Conservation (phyloP, 139 green algal genomes). For the Chlamydomonas sphaeroides region DNA sequence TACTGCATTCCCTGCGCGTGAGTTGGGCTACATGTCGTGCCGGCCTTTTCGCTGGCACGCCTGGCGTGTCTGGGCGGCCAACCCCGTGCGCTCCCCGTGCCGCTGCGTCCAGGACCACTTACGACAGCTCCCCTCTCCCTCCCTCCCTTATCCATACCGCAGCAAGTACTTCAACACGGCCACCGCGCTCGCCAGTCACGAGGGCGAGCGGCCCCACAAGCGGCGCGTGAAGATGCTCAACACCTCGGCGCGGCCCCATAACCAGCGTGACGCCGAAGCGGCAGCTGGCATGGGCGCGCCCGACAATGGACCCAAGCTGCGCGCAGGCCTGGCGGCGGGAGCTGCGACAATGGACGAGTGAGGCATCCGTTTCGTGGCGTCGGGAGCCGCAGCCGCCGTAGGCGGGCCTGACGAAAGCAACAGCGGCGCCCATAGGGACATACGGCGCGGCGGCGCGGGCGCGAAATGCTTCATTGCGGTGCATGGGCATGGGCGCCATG, state of each 20-base stretch:
- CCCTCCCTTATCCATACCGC: background rate
- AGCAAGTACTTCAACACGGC: conserved; percentile 72
- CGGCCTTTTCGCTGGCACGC: too few species aligned
- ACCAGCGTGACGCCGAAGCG: conserved; percentile 82
- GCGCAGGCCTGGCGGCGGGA: background rate
- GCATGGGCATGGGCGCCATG: too few species aligned
- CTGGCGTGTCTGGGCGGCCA: too few species aligned
- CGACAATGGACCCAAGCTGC: conserved; percentile 75
- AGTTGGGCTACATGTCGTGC: too few species aligned
- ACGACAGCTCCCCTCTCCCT: background rate
- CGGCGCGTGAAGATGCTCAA: conserved; percentile 78
- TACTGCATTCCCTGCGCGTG: conserved; percentile 77
- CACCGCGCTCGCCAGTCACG: conserved; percentile 65
- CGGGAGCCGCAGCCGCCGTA: too few species aligned
- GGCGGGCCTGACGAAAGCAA: too few species aligned
- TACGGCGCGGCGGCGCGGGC: too few species aligned
- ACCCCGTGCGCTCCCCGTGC: too few species aligned
- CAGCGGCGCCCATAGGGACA: too few species aligned
- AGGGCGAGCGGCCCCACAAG: conserved; percentile 80
- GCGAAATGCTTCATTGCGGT: too few species aligned
- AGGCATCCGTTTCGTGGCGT: too few species aligned
- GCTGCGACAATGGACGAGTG: conserved; percentile 16
- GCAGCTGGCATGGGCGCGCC: conserved; percentile 79
- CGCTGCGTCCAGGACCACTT: too few species aligned
- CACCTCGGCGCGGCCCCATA: conserved; percentile 75